Evolutionary conservation across 1,139 yeast species (phyloP).

Genomic region (Sugiyamaella sp.): DNA sequence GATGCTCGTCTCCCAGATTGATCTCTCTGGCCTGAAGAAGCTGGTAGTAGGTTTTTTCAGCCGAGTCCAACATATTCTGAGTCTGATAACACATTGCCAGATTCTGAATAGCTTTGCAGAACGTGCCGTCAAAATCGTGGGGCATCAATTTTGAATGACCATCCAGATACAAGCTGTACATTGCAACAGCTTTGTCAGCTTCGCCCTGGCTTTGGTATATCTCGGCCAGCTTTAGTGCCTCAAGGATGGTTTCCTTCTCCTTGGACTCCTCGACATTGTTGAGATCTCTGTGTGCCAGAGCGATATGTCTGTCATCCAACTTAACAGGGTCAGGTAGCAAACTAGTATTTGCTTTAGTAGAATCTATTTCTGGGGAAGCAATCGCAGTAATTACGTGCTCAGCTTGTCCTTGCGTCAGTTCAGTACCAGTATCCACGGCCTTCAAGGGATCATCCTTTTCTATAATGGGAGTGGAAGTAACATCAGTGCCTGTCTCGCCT

Average conservation of each 20-base stretch:
- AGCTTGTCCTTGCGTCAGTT: not conserved
- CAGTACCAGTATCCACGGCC: not conserved
- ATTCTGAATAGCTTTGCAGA: slow-evolving; percentile 1
- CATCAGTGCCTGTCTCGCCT: slow-evolving; percentile 16
- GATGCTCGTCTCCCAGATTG: not conserved
- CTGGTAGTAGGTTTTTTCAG: not conserved
- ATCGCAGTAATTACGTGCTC: not conserved
- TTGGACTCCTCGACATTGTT: not conserved
- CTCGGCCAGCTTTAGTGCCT: slow-evolving; percentile 12
- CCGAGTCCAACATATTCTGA: not conserved
- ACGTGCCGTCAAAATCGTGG: slow-evolving; percentile 1
- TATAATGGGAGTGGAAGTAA: slow-evolving; percentile 11
- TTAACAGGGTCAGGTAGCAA: slow-evolving; percentile 13
- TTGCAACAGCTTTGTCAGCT: slow-evolving; percentile 8
- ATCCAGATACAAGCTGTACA: slow-evolving; percentile 10
- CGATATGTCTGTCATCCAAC: slow-evolving; percentile 1
- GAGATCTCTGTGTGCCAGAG: not conserved
- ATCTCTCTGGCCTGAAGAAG: slow-evolving; percentile 5
- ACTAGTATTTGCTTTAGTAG: not conserved
- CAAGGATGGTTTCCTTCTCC: slow-evolving; percentile 5
- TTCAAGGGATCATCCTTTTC: slow-evolving; percentile 20
- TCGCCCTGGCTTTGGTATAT: slow-evolving; percentile 8
- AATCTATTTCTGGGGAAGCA: not conserved
- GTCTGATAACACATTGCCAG: slow-evolving; percentile 9
- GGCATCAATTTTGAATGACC: slow-evolving; percentile 8